Conservation (phyloP, 768 basidiomycete species). For the Zangia roseola region DNA sequence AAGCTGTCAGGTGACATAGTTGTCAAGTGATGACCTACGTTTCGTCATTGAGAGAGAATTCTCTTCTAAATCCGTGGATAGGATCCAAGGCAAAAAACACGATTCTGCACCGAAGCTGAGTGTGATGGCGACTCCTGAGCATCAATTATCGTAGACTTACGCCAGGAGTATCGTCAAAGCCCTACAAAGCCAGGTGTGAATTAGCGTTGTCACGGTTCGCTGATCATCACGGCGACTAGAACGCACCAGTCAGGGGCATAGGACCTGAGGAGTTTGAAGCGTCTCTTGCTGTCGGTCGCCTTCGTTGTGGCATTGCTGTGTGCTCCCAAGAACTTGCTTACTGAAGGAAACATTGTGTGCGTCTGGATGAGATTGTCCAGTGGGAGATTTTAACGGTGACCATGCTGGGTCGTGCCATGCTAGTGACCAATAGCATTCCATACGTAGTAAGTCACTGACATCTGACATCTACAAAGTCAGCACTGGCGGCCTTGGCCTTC, state of each 20-base stretch:
- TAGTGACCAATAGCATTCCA: too few relatives aligned
- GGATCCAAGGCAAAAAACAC: conserved; percentile 61
- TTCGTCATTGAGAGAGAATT: conserved; percentile 76
- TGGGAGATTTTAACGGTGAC: background rate
- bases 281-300: conserved; percentile 27
- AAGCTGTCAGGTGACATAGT: conserved; percentile 2
- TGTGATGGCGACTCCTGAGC: background rate
- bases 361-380: background rate
- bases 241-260: conserved; percentile 79
- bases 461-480: too few relatives aligned
- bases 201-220: conserved; percentile 1
- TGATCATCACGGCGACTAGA: background rate
- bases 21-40: conserved; percentile 45
- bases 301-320: conserved; percentile 9
- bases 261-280: conserved; percentile 49
- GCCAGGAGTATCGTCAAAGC: conserved; percentile 61
- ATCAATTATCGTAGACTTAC: conserved; percentile 39
- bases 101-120: conserved; percentile 38
- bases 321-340: conserved; percentile 6
- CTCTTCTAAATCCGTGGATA: conserved; percentile 71
- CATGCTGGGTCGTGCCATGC: too few relatives aligned
- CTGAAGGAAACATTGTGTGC: conserved; percentile 13
- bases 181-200: conserved; percentile 39
- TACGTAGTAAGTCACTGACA: too few relatives aligned
- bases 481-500: too few relatives aligned